Base-by-base conservation (phyloP, 257 asterid species). In the Plectranthus barbatus region DNA sequence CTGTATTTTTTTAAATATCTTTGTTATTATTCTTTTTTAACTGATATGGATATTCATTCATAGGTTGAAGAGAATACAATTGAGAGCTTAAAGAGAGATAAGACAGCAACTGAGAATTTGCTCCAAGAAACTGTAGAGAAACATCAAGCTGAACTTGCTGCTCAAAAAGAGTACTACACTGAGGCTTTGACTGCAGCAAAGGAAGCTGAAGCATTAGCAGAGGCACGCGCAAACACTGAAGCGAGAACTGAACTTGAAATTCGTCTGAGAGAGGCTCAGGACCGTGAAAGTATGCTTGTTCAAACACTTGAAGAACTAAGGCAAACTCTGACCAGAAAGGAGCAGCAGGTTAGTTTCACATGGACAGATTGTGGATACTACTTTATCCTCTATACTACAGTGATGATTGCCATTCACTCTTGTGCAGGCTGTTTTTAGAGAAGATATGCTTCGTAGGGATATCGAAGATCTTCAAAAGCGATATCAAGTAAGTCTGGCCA, bases 21-120 rank as follows among this genome's bases (percentile, higher is more conserved):
- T 45, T 40, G 62, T 65, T 66, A 40, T 62, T 24, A 36, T 42
- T 45, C 52, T 62, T 26, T n/a, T 56, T 54, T 65, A 31, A 60
- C 41, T 60, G 14, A 57, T 21, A 4, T 23, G 20, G 40, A 34
- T 31, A 63, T 56, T 64, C 64, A 21, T 77, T 55, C 50, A 20
- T 74, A 90, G 99, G 93, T 86, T 66, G 99, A 90, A 80, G 99
- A 90, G 84, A 94, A 80, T 68, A 90, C 84, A 79, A 95, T 90
- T 48, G 99, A 94, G 68, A 94, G 95, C 82, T 75, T 90, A 61
- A 90, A 83, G 81, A 82, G 80, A 80, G 99, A 93, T 62, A 93
- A 90, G 81, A 74, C 94, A 42, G 89, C 85, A 61, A 93, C 99
- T 45, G 97, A 93, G 74, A 83, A 78, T 66, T 75, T 93, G 79